These are phyloP conservation scores for Austropuccinia psidii DNA, from an alignment of 1,284 basidiomycete genomes.

Conservation along the genomic window DNA sequence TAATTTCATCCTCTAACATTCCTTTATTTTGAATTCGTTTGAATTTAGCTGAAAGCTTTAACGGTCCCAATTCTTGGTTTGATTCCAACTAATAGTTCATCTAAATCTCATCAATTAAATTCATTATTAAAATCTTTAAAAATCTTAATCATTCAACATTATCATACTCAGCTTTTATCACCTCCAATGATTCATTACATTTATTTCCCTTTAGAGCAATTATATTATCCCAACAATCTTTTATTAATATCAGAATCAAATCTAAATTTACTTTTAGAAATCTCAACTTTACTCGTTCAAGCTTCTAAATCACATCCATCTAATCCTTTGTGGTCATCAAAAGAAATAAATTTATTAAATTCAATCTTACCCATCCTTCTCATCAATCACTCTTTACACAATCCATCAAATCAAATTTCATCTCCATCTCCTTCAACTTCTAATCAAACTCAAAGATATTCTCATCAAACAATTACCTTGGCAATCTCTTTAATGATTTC, in stretches of 20 bases:
- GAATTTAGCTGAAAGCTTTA: neutral
- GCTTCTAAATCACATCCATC: constrained; percentile 4
- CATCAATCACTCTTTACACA: neutral
- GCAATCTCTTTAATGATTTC: neutral
- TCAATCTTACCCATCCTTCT: constrained; percentile 7
- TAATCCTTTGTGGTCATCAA: neutral
- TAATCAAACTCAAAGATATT: neutral
- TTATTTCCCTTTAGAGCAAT: constrained; percentile 11
- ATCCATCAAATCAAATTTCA: neutral
- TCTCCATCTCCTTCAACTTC: neutral
- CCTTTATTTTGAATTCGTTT: neutral
- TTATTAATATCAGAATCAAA: neutral
- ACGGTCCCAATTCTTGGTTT: constrained; percentile 6
- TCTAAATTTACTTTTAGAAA: neutral
- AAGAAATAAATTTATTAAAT: neutral
- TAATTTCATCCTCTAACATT: no score
- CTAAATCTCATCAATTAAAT: neutral
- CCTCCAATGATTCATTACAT: constrained; percentile 23
- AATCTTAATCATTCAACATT: neutral
- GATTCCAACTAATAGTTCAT: neutral
- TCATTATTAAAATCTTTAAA: neutral
- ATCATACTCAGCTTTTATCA: neutral
- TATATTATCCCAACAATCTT: constrained; percentile 10
- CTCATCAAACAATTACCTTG: neutral
- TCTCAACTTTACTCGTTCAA: neutral